Base-by-base conservation (phyloP, 495 filamentous ascomycete species). In the Lophium mytilinum region DNA sequence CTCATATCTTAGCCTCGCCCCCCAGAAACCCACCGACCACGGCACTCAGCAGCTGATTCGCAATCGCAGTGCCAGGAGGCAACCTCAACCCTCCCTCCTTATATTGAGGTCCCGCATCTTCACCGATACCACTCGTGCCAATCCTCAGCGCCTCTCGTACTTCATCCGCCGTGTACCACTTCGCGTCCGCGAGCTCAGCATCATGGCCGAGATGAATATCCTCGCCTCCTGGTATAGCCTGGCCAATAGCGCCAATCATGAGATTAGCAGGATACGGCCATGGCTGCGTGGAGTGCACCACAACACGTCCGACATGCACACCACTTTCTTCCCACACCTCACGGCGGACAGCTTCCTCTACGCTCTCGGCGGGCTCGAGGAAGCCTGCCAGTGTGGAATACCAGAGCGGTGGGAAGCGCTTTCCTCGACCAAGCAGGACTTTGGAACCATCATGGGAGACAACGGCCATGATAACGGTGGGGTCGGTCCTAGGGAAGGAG, bases 241-340 rank as follows among this genome's bases (percentile, higher is more conserved):
- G 91, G 6, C 83, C 94, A 61, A 97, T 82, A 3, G 90, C 83
- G 0, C 93, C 94, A 63, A 98, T 93, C 93, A 98, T 97, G 62
- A 97, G 69, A 64, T 86, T 96, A 7, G 88, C 88, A 0, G 88
- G 87, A 68, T 88, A 92, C 10, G 87, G 87, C 87, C 88, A 90
- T 8, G 93, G 93, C 73, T 98, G 93, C 54, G 90, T 90, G 19
- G 83, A 88, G 66, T 98, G 92, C 53, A 98, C 85, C 0, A 95
- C 80, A 14, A 98, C 94, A 1, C 92, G 79, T 8, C 89, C 91
- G 1, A 96, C 79, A 8, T 73, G 77, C 14, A 97, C 88, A 3
- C 93, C 93, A 41, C 85, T 81, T 69, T 98, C 93, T 67, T 98
- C 93, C 89, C 90, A 97, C 0, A 95, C 90, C 71, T 98, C 94